Evolutionary conservation across 1,139 yeast genomes (phyloP), one percentile per base, ranked within the genome.

Genomic region (Saccharomyces hybrid): DNA sequence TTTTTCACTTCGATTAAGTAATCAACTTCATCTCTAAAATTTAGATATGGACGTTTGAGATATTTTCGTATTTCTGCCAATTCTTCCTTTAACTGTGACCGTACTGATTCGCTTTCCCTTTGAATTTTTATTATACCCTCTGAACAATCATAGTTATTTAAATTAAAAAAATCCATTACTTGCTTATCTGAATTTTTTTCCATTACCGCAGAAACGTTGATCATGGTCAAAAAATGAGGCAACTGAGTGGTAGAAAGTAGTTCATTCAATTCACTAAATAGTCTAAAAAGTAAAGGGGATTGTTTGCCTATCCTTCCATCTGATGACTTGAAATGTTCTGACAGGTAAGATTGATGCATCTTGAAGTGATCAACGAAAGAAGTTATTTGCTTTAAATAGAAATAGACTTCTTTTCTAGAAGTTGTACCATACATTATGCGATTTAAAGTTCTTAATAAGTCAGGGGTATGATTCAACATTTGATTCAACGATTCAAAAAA

Each of bases 1-100:
- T 84, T 83, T 50, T 88, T 72, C 0, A 91, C 83, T 64, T 90
- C 96, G 25, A 93, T 77, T 44, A 90, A 71, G 63, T 84, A 85
- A 0, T 88, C 83, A 44, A 84, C 87, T 54, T 82, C 83, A 51
- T 79, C 76, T 52, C 81, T 81, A 61, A 75, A 89, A 28, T 78
- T 73, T 52, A 86, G 66, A 50, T 79, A 75, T 0, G 91, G 87
- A 41, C 89, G 74, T 26, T 79, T 79, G 38, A 88, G 69, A 0
- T 75, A 51, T 2, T 59, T 64, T 49, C 80, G 71, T 1, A 87
- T 74, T 0, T 63, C 63, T 2, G 62, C 59, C 14, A 90, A 71
- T 59, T 87, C 91, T 1, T 69, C 70, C 0, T 78, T 71, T 2
- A 90, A 69, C 20, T 74, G 69, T 0, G 65, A 64, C 38, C 67